phyloP scores from a whole-genome alignment of 1,139 yeast genomes.

The Nadsonia commutata region DNA sequence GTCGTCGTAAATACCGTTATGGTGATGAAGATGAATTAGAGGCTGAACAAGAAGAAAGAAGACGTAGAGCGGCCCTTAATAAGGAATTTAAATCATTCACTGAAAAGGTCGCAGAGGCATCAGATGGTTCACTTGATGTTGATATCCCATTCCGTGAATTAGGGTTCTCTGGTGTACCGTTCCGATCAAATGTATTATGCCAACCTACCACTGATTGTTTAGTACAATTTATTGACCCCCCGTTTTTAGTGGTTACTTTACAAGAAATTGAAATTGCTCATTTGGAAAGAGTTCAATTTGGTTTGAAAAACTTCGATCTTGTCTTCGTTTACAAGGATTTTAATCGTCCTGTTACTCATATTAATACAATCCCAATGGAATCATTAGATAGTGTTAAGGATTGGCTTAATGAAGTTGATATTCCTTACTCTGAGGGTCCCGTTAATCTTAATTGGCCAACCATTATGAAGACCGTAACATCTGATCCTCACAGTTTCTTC shows the following conservation, averaged over 20 bases:
- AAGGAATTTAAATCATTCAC: slow-evolving; percentile 84
- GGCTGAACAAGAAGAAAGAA: slow-evolving; percentile 96
- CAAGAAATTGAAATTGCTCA: slow-evolving; percentile 92
- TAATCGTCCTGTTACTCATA: slow-evolving; percentile 72
- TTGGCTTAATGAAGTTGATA: slow-evolving; percentile 93
- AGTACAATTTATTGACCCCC: slow-evolving; percentile 87
- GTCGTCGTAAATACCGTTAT: slow-evolving; percentile 76
- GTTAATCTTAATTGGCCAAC: slow-evolving; percentile 92
- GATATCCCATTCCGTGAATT: slow-evolving; percentile 93
- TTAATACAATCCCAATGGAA: slow-evolving; percentile 90
- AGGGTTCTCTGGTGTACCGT: slow-evolving; percentile 96
- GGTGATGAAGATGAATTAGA: slow-evolving; percentile 98
- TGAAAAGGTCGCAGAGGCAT: slow-evolving; percentile 79
- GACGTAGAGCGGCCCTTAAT: slow-evolving; percentile 79
- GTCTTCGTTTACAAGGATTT: slow-evolving; percentile 93
- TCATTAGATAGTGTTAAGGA: slow-evolving; percentile 83
- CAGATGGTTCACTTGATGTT: slow-evolving; percentile 66
- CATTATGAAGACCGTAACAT: slow-evolving; percentile 83
- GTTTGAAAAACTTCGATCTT: slow-evolving; percentile 87
- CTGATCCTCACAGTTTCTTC: slow-evolving; percentile 91
- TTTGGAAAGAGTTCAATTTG: slow-evolving; percentile 93
- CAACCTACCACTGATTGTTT: slow-evolving; percentile 97
- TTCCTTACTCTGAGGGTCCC: slow-evolving; percentile 89
- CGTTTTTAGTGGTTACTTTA: slow-evolving; percentile 79
- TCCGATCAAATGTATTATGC: slow-evolving; percentile 84